These are phyloP conservation scores for Macrophomina tecta DNA, from an alignment of 2,329 filamentous ascomycete genomes.

Conservation along the genomic window DNA sequence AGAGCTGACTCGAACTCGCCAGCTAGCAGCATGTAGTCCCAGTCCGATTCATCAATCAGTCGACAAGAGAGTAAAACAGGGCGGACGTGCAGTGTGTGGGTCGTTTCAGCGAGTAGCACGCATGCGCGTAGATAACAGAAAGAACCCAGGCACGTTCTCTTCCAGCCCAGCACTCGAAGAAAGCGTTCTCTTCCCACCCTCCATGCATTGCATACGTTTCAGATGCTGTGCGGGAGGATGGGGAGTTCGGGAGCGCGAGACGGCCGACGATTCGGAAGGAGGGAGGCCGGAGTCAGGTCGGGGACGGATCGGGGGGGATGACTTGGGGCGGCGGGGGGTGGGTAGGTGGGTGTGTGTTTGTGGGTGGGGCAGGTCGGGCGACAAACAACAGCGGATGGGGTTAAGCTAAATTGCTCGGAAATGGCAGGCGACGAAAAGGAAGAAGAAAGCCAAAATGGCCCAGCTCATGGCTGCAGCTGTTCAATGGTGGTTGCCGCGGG, in stretches of 20 bases:
- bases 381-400: no score
- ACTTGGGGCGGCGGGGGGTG: no score
- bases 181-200: no score
- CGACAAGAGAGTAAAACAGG: neutral
- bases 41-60: no score
- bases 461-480: no score
- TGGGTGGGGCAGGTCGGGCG: no score
- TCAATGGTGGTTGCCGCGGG: neutral
- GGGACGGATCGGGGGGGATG: neutral
- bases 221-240: neutral
- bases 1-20: neutral
- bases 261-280: neutral
- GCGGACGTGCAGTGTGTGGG: neutral
- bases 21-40: no score
- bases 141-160: no score
- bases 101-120: slow-evolving; percentile 4
- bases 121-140: neutral
- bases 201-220: neutral
- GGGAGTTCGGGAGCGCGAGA: neutral
- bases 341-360: no score
- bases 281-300: neutral
- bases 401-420: neutral
- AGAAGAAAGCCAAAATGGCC: neutral
- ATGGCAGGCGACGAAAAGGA: neutral
- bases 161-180: no score